A percentile compares a stretch with the other conserved stretches of the same genome.
Conservation (phyloP, 306 rosid species). For the Styphnolobium japonicum region DNA sequence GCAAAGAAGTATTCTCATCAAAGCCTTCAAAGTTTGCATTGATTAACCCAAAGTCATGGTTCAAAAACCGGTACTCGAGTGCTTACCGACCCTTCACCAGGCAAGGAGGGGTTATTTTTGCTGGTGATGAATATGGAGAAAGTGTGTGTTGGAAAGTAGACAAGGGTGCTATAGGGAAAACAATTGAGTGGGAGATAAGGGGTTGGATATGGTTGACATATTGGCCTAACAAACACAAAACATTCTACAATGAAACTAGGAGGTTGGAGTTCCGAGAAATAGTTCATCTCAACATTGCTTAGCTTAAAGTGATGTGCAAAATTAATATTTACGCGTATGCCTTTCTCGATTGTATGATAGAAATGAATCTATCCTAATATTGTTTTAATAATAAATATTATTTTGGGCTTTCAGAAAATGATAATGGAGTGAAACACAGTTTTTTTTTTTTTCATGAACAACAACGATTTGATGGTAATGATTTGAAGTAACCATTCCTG, state of each 20-base stretch:
- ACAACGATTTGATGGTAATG: neutral
- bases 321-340: neutral
- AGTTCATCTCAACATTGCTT: constrained; percentile 54
- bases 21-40: constrained; percentile 69
- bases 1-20: constrained; percentile 74
- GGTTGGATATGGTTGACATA: constrained; percentile 93
- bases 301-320: neutral
- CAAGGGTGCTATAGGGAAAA: constrained; percentile 56
- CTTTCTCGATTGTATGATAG: neutral
- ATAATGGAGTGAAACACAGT: neutral
- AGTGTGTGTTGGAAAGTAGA: constrained; percentile 78
- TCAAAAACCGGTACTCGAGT: constrained; percentile 66
- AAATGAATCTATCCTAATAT: neutral
- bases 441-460: neutral
- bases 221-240: constrained; percentile 78
- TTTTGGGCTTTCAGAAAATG: neutral
- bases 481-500: neutral
- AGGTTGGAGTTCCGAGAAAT: constrained; percentile 77
- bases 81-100: constrained; percentile 77
- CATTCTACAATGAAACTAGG: constrained; percentile 69
- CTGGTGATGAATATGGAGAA: constrained; percentile 86
- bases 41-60: constrained; percentile 84
- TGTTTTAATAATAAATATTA: neutral
- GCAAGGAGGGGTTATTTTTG: constrained; percentile 88
- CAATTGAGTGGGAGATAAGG: constrained; percentile 85